Conservation (phyloP, 2,329 filamentous ascomycete genomes). For the Trichoderma sp. region DNA sequence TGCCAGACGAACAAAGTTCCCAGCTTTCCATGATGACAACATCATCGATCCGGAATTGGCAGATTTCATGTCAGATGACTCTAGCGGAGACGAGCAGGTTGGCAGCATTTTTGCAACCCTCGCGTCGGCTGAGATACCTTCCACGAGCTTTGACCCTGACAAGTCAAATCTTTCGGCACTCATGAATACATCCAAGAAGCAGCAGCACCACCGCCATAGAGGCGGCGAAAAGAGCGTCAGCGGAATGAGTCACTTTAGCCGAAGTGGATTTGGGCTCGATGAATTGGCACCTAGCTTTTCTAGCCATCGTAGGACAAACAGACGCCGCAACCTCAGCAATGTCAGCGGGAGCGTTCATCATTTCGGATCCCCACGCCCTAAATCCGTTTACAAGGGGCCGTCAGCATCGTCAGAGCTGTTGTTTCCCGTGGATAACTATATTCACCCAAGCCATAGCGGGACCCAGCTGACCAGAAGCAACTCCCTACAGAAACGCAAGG, state of each 20-base stretch:
- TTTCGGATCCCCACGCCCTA: slow-evolving; percentile 68
- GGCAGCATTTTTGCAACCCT: slow-evolving; percentile 78
- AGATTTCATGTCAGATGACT: slow-evolving; percentile 93
- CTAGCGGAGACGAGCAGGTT: slow-evolving; percentile 84
- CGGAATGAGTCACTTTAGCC: slow-evolving; percentile 65
- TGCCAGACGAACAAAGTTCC: slow-evolving; percentile 61
- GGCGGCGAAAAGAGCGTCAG: slow-evolving; percentile 73
- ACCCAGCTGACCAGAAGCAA: slow-evolving; percentile 69
- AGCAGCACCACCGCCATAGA: slow-evolving; percentile 60
- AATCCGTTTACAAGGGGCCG: slow-evolving; percentile 56
- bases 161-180: slow-evolving; percentile 70
- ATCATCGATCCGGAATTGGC: slow-evolving; percentile 97
- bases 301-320: slow-evolving; percentile 57
- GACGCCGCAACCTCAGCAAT: slow-evolving; percentile 80
- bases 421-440: slow-evolving; percentile 45
- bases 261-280: slow-evolving; percentile 61
- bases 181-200: slow-evolving; percentile 70
- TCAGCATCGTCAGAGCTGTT: slow-evolving; percentile 52
- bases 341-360: slow-evolving; percentile 69
- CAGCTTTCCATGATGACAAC: slow-evolving; percentile 97
- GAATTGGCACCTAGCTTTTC: slow-evolving; percentile 56
- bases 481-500: slow-evolving; percentile 72
- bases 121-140: slow-evolving; percentile 62
- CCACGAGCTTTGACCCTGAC: slow-evolving; percentile 70
- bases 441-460: slow-evolving; percentile 40